Evolutionary conservation across 1,284 basidiomycete species (phyloP).

Genomic region (Austroboletus niveus): DNA sequence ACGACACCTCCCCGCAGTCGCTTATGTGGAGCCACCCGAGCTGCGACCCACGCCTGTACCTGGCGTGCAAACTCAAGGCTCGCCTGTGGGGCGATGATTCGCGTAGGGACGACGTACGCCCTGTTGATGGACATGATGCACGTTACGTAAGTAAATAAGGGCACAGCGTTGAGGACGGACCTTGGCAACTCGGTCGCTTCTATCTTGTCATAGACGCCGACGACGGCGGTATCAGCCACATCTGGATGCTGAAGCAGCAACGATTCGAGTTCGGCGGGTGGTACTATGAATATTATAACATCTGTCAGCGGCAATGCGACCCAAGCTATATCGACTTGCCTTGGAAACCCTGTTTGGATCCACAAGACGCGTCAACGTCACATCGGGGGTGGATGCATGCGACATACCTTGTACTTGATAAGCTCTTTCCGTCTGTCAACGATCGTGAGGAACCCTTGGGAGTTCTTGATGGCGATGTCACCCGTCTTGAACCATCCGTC

Average conservation of each 20-base stretch:
- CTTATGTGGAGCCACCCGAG: constrained; percentile 64
- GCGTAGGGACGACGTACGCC: constrained; percentile 61
- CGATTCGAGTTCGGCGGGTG: constrained; percentile 81
- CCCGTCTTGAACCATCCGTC: constrained; percentile 87
- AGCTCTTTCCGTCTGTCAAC: constrained; percentile 78
- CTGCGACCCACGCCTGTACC: constrained; percentile 61
- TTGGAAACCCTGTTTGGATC: constrained; percentile 52
- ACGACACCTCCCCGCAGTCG: constrained; percentile 64
- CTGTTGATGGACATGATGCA: constrained; percentile 31
- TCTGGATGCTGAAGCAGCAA: constrained; percentile 71
- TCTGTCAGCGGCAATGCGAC: constrained; percentile 19
- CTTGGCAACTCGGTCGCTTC: constrained; percentile 79
- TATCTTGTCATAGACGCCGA: constrained; percentile 59
- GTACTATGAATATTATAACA: constrained; percentile 44
- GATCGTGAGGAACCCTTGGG: constrained; percentile 63
- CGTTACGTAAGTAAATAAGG: not conserved
- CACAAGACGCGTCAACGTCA: no score
- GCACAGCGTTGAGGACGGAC: constrained; percentile 35
- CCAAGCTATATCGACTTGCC: constrained; percentile 34
- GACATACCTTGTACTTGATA: constrained; percentile 75
- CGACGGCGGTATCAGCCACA: constrained; percentile 71
- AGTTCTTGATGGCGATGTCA: constrained; percentile 64
- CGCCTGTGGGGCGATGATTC: constrained; percentile 28
- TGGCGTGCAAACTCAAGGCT: constrained; percentile 43
- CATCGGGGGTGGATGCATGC: no score